A percentile compares a stretch with the other conserved stretches of the same genome.
These are phyloP conservation scores for Ramularia collo-cygni DNA, from an alignment of 2,329 filamentous ascomycete genomes.

Conservation along the genomic window DNA sequence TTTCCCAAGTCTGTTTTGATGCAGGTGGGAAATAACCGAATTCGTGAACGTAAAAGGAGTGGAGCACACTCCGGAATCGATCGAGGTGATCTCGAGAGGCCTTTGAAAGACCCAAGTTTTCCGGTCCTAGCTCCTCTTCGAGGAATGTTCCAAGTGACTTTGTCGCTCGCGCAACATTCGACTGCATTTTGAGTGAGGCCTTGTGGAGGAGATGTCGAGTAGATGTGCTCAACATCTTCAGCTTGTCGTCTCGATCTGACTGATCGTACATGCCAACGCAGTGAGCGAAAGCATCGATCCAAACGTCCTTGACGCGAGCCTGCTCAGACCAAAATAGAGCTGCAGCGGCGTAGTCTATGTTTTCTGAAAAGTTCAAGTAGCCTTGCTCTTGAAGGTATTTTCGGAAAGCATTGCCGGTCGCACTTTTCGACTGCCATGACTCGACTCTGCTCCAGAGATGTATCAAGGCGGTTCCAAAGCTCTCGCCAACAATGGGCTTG, in stretches of 20 bases:
- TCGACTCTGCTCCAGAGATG: slow-evolving; percentile 59
- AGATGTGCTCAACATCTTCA: slow-evolving; percentile 45
- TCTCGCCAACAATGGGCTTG: slow-evolving; percentile 59
- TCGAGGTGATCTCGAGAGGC: slow-evolving; percentile 62
- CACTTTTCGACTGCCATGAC: slow-evolving; percentile 32
- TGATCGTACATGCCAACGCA: slow-evolving; percentile 69
- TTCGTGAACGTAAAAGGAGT: slow-evolving; percentile 58
- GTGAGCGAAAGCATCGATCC: slow-evolving; percentile 67
- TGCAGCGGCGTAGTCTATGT: slow-evolving; percentile 62
- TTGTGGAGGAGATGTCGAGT: slow-evolving; percentile 61
- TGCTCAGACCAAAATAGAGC: slow-evolving; percentile 61
- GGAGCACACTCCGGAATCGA: slow-evolving; percentile 62
- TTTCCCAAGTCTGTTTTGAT: slow-evolving; percentile 47
- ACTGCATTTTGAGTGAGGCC: slow-evolving; percentile 58
- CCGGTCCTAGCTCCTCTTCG: slow-evolving; percentile 61
- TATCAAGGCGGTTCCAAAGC: slow-evolving; percentile 58
- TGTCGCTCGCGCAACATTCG: slow-evolving; percentile 52
- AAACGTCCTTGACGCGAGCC: slow-evolving; percentile 57
- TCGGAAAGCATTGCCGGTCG: slow-evolving; percentile 38
- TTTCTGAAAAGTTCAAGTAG: slow-evolving; percentile 60
- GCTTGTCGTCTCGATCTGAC: slow-evolving; percentile 52
- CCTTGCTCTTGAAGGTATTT: slow-evolving; percentile 62
- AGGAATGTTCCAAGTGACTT: slow-evolving; percentile 60
- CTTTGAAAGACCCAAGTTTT: slow-evolving; percentile 56
- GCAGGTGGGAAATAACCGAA: slow-evolving; percentile 67